Conservation (phyloP, 1,284 basidiomycete genomes). For the Apiotrichum akiyoshidainum region DNA sequence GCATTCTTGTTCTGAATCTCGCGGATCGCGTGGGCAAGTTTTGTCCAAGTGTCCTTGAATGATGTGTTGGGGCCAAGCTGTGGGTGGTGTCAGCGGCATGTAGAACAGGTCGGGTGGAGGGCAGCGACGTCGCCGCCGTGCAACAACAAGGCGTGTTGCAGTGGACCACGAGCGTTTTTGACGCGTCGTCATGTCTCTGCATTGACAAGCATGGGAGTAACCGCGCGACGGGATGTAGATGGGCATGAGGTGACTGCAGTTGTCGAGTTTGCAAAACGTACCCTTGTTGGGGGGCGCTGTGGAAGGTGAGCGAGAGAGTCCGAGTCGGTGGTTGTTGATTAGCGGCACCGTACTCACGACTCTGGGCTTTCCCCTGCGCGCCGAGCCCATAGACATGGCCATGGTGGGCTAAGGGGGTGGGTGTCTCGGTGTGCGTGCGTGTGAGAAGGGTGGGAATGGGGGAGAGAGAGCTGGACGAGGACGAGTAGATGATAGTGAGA, state of each 20-base stretch:
- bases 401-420: slow-evolving; percentile 20
- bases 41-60: slow-evolving; percentile 49
- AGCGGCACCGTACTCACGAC: slow-evolving; percentile 31
- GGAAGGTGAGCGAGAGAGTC: slow-evolving; percentile 8
- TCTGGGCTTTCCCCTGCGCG: slow-evolving; percentile 44
- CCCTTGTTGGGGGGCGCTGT: slow-evolving; percentile 46
- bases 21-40: slow-evolving; percentile 65
- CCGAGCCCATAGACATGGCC: slow-evolving; percentile 41
- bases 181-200: too few relatives aligned
- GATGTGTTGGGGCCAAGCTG: slow-evolving; percentile 44
- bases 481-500: too few relatives aligned
- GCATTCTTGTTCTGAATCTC: slow-evolving; percentile 97
- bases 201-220: neutral
- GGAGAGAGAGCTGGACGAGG: too few relatives aligned
- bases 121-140: neutral
- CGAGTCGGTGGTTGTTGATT: neutral
- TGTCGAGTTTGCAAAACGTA: slow-evolving; percentile 9
- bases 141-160: too few relatives aligned
- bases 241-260: too few relatives aligned
- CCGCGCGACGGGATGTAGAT: neutral
- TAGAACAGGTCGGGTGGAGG: neutral
- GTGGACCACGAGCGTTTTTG: too few relatives aligned
- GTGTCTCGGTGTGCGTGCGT: neutral
- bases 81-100: neutral
- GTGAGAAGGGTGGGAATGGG: too few relatives aligned